Evolutionary conservation across 495 filamentous ascomycete species (phyloP).

Genomic region (Lophium mytilinum): DNA sequence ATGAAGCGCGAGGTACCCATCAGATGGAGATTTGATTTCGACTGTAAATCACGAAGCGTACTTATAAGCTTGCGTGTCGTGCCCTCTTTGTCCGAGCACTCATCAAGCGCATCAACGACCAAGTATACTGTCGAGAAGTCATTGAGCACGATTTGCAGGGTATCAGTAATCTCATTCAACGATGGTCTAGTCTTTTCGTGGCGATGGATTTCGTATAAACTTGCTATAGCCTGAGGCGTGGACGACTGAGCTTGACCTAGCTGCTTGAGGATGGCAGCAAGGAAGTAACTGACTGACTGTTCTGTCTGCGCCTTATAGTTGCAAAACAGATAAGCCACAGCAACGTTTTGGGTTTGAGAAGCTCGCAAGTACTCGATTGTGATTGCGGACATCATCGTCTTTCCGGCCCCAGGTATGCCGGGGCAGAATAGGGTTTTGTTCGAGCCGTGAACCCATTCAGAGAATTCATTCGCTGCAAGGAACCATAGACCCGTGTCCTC

Average conservation of each 20-base stretch:
- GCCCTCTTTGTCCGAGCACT: conserved; percentile 29
- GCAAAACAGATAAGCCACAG: conserved; percentile 38
- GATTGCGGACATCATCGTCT: conserved; percentile 21
- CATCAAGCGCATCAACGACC: conserved; percentile 43
- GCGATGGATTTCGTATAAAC: neutral
- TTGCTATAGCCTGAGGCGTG: neutral
- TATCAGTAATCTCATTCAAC: conserved; percentile 15
- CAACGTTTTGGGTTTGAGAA: neutral
- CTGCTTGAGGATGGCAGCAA: conserved; percentile 36
- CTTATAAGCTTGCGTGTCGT: conserved; percentile 17
- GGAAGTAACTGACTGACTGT: conserved; percentile 28
- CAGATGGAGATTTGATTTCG: conserved; percentile 15
- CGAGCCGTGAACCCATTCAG: conserved; percentile 28
- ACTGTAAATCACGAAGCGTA: conserved; percentile 28
- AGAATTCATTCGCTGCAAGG: conserved; percentile 29
- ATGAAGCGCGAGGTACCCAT: conserved; percentile 9
- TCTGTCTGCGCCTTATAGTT: conserved; percentile 30
- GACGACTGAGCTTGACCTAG: conserved; percentile 15
- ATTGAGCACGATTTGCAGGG: conserved; percentile 22
- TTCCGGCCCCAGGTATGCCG: conserved; percentile 30
- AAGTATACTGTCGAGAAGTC: conserved; percentile 32
- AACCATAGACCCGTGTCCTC: conserved; percentile 37
- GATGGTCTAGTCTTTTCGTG: neutral
- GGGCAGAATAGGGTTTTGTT: conserved; percentile 32
- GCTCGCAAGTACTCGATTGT: conserved; percentile 25